Conservation (phyloP, 495 filamentous ascomycete species). For the Geoglossum glabrum region DNA sequence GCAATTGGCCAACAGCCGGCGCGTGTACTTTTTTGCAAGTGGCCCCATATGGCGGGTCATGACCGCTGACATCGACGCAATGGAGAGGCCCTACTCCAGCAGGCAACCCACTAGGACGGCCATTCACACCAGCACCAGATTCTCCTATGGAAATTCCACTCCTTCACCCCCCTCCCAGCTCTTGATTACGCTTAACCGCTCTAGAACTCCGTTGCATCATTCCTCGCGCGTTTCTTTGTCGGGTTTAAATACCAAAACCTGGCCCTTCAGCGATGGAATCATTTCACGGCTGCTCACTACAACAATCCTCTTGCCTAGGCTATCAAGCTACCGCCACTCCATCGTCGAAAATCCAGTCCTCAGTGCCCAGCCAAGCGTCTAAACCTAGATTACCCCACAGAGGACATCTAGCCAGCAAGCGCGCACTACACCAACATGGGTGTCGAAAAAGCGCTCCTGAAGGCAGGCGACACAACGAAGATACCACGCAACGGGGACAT, state of each 20-base stretch:
- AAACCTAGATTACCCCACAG: background rate
- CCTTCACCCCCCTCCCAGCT: background rate
- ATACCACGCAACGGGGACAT: constrained; percentile 40
- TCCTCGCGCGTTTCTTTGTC: background rate
- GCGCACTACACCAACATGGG: constrained; percentile 1
- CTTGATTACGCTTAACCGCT: background rate
- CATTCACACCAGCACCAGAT: background rate
- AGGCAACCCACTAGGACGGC: background rate
- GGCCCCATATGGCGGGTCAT: background rate
- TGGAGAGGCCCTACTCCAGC: background rate
- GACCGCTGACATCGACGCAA: background rate
- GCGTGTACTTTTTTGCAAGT: background rate
- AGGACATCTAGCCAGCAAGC: background rate
- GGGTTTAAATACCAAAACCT: background rate
- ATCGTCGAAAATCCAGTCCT: background rate
- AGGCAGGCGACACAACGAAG: constrained; percentile 29
- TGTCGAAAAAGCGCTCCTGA: constrained; percentile 26
- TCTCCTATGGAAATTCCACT: background rate
- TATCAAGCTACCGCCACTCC: background rate
- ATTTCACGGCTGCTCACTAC: background rate
- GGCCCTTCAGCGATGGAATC: background rate
- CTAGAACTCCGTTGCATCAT: background rate
- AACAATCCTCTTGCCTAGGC: background rate
- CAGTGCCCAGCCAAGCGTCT: background rate
- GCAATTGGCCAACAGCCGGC: background rate